Percentiles rank a stretch among this genome's conserved stretches.
phyloP scores from a whole-genome alignment of 2,329 filamentous ascomycete species.

The Pseudogymnoascus destructans region DNA sequence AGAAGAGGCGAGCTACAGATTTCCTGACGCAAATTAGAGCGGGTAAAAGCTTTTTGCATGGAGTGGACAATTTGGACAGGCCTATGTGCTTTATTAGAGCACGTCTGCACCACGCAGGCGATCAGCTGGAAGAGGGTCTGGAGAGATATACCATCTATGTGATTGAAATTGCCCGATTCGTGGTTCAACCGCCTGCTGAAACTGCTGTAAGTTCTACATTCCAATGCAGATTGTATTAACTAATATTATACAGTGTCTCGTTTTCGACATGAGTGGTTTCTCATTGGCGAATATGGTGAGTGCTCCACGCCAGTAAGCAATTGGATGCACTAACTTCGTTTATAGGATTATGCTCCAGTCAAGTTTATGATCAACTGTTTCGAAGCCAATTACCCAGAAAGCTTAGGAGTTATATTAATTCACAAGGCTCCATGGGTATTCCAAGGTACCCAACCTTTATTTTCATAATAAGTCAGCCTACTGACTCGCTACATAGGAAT shows the following conservation, averaged over 20 bases:
- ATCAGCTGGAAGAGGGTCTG: constrained; percentile 68
- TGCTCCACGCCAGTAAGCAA: background rate
- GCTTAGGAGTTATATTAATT: constrained; percentile 74
- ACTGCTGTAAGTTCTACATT: constrained; percentile 61
- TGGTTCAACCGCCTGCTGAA: constrained; percentile 68
- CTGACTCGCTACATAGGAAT: constrained; percentile 44
- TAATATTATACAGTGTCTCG: constrained; percentile 50
- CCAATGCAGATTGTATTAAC: background rate
- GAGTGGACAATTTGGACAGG: constrained; percentile 67
- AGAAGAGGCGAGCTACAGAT: constrained; percentile 56
- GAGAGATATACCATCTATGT: constrained; percentile 87
- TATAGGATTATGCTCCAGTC: constrained; percentile 77
- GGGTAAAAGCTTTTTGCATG: constrained; percentile 90
- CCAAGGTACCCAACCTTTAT: constrained; percentile 46
- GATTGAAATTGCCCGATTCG: constrained; percentile 85
- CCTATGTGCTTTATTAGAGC: constrained; percentile 81
- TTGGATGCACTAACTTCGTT: constrained; percentile 14
- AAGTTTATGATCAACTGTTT: constrained; percentile 99
- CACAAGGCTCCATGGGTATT: constrained; percentile 98
- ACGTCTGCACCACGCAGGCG: constrained; percentile 65
- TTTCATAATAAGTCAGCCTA: background rate
- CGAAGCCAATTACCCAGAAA: constrained; percentile 96
- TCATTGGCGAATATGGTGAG: constrained; percentile 84
- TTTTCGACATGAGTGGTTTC: constrained; percentile 95
- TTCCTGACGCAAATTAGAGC: constrained; percentile 74